Conservation (phyloP, 225 moss, liverwort and hornwort genomes). For the Polytrichum commune region DNA sequence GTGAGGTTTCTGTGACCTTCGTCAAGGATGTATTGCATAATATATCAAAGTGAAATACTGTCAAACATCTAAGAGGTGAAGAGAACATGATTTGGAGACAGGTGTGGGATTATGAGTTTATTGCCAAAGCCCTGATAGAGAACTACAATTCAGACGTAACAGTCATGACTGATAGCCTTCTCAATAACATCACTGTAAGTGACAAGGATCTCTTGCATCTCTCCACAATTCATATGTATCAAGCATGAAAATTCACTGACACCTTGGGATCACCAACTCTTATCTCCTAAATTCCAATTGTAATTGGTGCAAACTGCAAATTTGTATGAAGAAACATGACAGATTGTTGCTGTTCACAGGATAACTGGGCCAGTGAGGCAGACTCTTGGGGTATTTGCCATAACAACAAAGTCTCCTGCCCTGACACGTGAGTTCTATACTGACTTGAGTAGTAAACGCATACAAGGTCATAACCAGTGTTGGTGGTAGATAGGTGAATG, state of each 20-base stretch:
- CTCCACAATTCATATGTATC: too few relatives aligned
- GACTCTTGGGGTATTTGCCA: constrained; percentile 62
- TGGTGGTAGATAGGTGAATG: too few relatives aligned
- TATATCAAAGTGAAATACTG: too few relatives aligned
- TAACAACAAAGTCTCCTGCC: constrained; percentile 49
- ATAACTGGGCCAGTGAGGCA: constrained; percentile 60
- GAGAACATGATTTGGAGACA: constrained; percentile 9
- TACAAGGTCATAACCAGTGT: not conserved
- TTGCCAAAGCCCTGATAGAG: constrained; percentile 57
- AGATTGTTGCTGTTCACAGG: constrained; percentile 18
- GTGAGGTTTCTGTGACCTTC: too few relatives aligned
- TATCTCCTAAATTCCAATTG: too few relatives aligned
- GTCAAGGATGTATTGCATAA: too few relatives aligned
- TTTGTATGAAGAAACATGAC: too few relatives aligned
- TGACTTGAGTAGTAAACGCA: not conserved
- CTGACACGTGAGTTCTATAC: constrained; percentile 54
- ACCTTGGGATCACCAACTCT: too few relatives aligned
- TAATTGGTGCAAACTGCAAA: too few relatives aligned
- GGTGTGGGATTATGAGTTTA: constrained; percentile 89
- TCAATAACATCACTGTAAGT: constrained; percentile 71
- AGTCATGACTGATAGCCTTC: constrained; percentile 51
- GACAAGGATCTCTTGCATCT: too few relatives aligned
- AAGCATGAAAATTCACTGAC: too few relatives aligned
- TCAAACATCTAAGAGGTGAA: too few relatives aligned
- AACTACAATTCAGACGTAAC: constrained; percentile 39